phyloP scores from a whole-genome alignment of 2,329 filamentous ascomycete species.

The Coniochaeta prunicola region DNA sequence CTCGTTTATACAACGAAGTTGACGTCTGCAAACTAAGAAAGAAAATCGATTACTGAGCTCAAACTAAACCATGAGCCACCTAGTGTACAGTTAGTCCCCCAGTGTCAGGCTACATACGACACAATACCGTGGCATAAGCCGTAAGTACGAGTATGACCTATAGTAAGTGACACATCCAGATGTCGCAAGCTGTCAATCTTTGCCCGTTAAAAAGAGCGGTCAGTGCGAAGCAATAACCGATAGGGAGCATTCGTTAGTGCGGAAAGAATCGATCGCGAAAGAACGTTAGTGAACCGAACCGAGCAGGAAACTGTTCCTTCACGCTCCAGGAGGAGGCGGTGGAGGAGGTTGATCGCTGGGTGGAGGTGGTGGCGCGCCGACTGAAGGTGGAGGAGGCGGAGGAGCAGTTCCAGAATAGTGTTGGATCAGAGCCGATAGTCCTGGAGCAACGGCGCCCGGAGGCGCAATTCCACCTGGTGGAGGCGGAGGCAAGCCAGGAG shows the following conservation, averaged over 20 bases:
- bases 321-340: constrained; percentile 23
- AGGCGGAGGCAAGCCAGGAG: constrained; percentile 42
- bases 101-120: not conserved
- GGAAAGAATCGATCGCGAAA: not conserved
- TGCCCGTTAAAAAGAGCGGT: not conserved
- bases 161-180: not conserved
- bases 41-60: not conserved
- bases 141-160: not conserved
- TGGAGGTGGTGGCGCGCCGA: constrained; percentile 26
- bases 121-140: not conserved
- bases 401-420: constrained; percentile 37
- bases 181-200: not conserved
- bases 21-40: not conserved
- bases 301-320: constrained; percentile 15
- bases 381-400: constrained; percentile 21
- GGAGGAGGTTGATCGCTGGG: constrained; percentile 25
- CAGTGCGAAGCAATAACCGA: not conserved
- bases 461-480: constrained; percentile 30
- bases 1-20: not conserved
- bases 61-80: not conserved
- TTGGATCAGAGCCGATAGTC: constrained; percentile 52
- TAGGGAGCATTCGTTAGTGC: not conserved
- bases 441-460: constrained; percentile 42
- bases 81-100: not conserved
- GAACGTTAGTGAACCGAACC: not conserved